A percentile compares a stretch with the other conserved stretches of the same genome.
phyloP scores from a whole-genome alignment of 2,329 filamentous ascomycete genomes.

The Huntiella decipiens region DNA sequence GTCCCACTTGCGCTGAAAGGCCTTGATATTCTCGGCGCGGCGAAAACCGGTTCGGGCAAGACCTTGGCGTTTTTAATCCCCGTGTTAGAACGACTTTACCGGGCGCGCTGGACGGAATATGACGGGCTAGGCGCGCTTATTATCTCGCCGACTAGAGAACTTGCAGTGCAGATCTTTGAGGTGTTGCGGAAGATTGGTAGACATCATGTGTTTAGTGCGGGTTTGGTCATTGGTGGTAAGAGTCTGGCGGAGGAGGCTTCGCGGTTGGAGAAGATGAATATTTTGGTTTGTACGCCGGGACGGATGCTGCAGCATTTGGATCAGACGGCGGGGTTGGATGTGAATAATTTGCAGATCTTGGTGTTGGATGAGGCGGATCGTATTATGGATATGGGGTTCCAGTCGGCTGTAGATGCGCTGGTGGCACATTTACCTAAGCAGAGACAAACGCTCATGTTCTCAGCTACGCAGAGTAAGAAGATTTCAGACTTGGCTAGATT shows the following conservation, averaged over 20 bases:
- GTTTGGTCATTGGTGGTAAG: constrained; percentile 85
- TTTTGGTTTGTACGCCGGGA: constrained; percentile 85
- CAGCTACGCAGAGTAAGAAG: constrained; percentile 85
- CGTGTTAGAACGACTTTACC: constrained; percentile 80
- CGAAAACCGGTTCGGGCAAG: constrained; percentile 90
- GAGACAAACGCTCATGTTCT: constrained; percentile 86
- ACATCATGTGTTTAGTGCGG: constrained; percentile 79
- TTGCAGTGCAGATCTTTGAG: constrained; percentile 93
- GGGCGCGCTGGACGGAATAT: constrained; percentile 70
- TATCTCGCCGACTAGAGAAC: constrained; percentile 80
- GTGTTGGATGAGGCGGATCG: constrained; percentile 92
- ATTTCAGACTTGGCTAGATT: constrained; percentile 81
- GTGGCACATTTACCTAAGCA: constrained; percentile 73
- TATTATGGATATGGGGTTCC: constrained; percentile 96
- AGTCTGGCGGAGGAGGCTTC: constrained; percentile 73
- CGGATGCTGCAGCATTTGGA: constrained; percentile 91
- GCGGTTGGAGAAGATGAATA: constrained; percentile 80
- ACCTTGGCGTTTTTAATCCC: constrained; percentile 85
- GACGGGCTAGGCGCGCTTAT: constrained; percentile 88
- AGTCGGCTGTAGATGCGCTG: constrained; percentile 75
- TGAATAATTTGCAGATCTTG: constrained; percentile 78
- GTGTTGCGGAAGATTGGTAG: constrained; percentile 79
- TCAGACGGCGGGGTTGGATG: constrained; percentile 76
- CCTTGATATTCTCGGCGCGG: constrained; percentile 75
- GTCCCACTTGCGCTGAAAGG: constrained; percentile 75